These are phyloP conservation scores for Saturnispora gosingensis DNA, from an alignment of 805 yeast genomes.

Conservation along the genomic window DNA sequence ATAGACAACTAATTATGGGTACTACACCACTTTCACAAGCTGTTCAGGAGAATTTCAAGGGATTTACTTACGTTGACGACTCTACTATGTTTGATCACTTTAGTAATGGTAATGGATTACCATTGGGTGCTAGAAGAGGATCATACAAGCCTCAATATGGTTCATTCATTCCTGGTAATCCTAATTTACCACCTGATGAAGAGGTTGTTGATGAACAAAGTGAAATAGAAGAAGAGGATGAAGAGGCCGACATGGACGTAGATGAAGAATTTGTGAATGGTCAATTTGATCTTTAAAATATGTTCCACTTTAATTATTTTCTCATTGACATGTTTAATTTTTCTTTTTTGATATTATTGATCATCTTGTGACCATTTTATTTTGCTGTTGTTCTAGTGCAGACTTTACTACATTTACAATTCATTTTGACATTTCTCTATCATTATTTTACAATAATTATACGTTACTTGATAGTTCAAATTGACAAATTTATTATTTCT, in stretches of 20 bases:
- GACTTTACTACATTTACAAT: not conserved
- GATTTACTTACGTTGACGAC: slow-evolving; percentile 94
- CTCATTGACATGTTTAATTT: not conserved
- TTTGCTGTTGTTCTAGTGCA: not conserved
- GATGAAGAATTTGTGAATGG: slow-evolving; percentile 86
- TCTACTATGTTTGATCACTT: slow-evolving; percentile 86
- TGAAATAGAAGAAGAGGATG: slow-evolving; percentile 32
- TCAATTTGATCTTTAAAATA: slow-evolving; percentile 60
- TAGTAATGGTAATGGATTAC: slow-evolving; percentile 9
- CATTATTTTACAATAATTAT: not conserved
- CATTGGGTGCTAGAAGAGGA: slow-evolving; percentile 29
- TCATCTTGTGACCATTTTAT: not conserved
- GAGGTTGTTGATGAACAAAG: slow-evolving; percentile 72
- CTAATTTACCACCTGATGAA: slow-evolving; percentile 73
- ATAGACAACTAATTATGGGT: slow-evolving; percentile 53
- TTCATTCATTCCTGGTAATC: slow-evolving; percentile 71
- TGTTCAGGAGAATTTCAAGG: slow-evolving; percentile 92
- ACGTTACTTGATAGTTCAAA: not conserved
- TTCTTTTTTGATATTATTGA: not conserved
- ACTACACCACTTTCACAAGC: slow-evolving; percentile 88
- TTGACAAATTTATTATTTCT: not conserved
- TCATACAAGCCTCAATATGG: slow-evolving; percentile 40
- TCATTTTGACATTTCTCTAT: not conserved
- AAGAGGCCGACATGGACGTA: slow-evolving; percentile 31
- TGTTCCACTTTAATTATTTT: not conserved